Evolutionary conservation across 352 stramenopile species (phyloP).

Genomic region (Thraustochytrium sp.): DNA sequence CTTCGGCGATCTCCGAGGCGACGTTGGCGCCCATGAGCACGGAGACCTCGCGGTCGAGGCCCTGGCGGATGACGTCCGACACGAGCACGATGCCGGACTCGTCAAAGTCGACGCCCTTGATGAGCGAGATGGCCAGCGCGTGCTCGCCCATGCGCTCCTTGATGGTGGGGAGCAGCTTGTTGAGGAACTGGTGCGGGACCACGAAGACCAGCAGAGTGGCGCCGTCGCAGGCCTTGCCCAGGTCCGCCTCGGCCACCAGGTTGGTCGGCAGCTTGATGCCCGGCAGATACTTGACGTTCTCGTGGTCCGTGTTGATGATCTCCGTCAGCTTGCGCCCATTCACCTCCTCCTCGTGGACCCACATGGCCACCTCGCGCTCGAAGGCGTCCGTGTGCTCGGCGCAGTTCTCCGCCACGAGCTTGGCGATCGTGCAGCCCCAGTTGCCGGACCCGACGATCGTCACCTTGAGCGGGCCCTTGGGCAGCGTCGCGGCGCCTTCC

Average conservation of each 20-base stretch:
- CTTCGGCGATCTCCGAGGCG: constrained; percentile 89
- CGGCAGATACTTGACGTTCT: constrained; percentile 80
- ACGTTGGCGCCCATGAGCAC: constrained; percentile 91
- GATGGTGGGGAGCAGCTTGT: constrained; percentile 75
- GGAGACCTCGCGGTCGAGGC: constrained; percentile 84
- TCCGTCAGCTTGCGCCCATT: constrained; percentile 56
- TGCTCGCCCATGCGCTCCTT: constrained; percentile 74
- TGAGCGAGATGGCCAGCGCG: constrained; percentile 83
- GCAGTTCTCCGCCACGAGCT: constrained; percentile 16
- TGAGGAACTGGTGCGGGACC: constrained; percentile 88
- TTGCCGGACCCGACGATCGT: constrained; percentile 15
- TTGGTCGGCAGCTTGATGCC: constrained; percentile 71
- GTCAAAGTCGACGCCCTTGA: constrained; percentile 68
- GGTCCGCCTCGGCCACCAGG: constrained; percentile 78
- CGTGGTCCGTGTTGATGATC: constrained; percentile 80
- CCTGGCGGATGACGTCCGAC: constrained; percentile 79
- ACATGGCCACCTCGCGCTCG: constrained; percentile 54
- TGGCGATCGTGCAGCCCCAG: constrained; percentile 19
- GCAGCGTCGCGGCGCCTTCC: not conserved
- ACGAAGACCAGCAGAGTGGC: constrained; percentile 88
- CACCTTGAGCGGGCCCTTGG: constrained; percentile 16
- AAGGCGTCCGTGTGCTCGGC: constrained; percentile 10
- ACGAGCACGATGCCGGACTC: constrained; percentile 12
- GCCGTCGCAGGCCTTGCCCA: constrained; percentile 70
- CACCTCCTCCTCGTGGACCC: constrained; percentile 73